phyloP scores from a whole-genome alignment of 2,329 filamentous ascomycete genomes.

The Penicillium freii region DNA sequence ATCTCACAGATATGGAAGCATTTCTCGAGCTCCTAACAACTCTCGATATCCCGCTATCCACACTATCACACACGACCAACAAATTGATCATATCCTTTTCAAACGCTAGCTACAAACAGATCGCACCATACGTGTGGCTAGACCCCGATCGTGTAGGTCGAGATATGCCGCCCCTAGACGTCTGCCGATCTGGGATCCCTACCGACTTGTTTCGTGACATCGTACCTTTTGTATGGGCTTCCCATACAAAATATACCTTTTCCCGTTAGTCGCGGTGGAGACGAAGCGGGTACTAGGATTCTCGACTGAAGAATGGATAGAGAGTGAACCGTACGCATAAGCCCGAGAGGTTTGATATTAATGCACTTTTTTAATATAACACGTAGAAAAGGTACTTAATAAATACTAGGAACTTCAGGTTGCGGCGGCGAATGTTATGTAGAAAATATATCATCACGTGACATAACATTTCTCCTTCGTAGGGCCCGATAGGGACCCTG shows the following conservation, averaged over 20 bases:
- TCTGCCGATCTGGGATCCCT: too few relatives aligned
- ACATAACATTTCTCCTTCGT: constrained; percentile 15
- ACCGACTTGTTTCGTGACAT: too few relatives aligned
- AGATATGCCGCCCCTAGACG: too few relatives aligned
- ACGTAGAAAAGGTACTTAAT: neutral
- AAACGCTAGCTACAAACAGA: too few relatives aligned
- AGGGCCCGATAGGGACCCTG: constrained; percentile 2
- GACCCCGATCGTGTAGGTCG: too few relatives aligned
- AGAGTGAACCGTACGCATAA: neutral
- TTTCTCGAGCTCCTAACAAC: too few relatives aligned
- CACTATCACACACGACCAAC: too few relatives aligned
- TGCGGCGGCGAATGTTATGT: neutral
- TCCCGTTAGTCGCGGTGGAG: neutral
- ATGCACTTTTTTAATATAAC: neutral
- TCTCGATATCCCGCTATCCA: too few relatives aligned
- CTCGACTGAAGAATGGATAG: neutral
- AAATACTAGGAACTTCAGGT: neutral
- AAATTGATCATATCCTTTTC: too few relatives aligned
- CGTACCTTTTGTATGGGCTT: neutral
- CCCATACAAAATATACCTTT: neutral
- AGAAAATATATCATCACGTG: constrained; percentile 15
- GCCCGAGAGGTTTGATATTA: neutral
- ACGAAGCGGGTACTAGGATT: neutral
- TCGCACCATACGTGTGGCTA: too few relatives aligned
- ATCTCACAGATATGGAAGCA: too few relatives aligned